Evolutionary conservation across 225 moss, liverwort and hornwort species (phyloP).

Genomic region (Lunularia cruciata): DNA sequence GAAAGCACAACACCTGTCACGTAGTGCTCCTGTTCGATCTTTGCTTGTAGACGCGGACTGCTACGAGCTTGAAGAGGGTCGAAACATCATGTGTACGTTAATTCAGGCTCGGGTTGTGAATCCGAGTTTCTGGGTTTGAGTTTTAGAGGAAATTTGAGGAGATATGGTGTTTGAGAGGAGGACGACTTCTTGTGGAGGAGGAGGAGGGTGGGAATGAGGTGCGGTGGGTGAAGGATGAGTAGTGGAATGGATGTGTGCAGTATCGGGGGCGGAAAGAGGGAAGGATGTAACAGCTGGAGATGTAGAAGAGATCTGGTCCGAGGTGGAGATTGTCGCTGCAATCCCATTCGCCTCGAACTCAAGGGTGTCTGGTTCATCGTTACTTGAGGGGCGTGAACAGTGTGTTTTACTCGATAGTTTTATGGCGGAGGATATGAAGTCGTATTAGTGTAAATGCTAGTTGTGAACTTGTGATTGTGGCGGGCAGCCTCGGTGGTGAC

Average conservation of each 20-base stretch:
- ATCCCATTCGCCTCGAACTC: neutral
- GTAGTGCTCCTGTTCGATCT: neutral
- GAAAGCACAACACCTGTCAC: neutral
- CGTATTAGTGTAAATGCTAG: no score
- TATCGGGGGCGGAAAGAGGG: neutral
- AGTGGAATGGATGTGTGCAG: neutral
- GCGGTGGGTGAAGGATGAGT: neutral
- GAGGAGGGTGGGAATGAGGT: neutral
- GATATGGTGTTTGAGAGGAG: neutral
- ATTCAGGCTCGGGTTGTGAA: neutral
- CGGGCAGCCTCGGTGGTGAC: no score
- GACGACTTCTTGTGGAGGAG: neutral
- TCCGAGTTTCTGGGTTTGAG: neutral
- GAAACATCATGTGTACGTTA: neutral
- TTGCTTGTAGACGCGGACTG: neutral
- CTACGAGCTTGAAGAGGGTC: neutral
- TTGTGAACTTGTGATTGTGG: no score
- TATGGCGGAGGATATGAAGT: neutral
- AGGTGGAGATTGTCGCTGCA: neutral
- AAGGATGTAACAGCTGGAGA: conserved; percentile 5
- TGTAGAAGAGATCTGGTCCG: conserved; percentile 5
- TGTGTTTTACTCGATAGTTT: neutral
- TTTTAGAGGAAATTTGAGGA: neutral
- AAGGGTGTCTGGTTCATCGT: neutral
- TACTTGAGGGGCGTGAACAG: neutral